phyloP scores from a whole-genome alignment of 2,329 filamentous ascomycete species.

The Penicillium capsulatum region DNA sequence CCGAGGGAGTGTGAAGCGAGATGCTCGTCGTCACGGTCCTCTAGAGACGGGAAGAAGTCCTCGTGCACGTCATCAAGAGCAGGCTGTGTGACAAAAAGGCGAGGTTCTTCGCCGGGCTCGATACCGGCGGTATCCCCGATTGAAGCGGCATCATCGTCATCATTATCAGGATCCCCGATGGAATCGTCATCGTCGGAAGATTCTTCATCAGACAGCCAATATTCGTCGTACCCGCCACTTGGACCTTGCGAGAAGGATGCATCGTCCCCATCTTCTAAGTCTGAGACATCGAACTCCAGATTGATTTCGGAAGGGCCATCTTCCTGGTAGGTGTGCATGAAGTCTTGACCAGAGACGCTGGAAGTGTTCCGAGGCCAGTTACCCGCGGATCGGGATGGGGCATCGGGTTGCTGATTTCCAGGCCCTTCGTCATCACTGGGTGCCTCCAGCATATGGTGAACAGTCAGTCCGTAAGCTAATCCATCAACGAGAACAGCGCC shows the following conservation, averaged over 20 bases:
- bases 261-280: conserved; percentile 49
- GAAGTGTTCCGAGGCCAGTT: conserved; percentile 28
- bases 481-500: conserved; percentile 82
- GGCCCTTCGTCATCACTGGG: conserved; percentile 53
- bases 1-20: conserved; percentile 76
- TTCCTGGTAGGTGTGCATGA: conserved; percentile 38
- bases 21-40: conserved; percentile 75
- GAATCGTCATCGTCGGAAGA: conserved; percentile 52
- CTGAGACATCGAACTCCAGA: conserved; percentile 51
- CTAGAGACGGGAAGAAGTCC: conserved; percentile 74
- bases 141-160: conserved; percentile 54
- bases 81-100: conserved; percentile 82
- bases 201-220: conserved; percentile 44
- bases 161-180: conserved; percentile 46
- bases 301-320: conserved; percentile 37
- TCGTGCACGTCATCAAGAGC: conserved; percentile 82
- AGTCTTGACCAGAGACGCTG: conserved; percentile 26
- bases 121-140: conserved; percentile 75
- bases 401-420: conserved; percentile 33
- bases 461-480: conserved; percentile 86
- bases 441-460: conserved; percentile 88
- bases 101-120: conserved; percentile 67
- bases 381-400: conserved; percentile 46
- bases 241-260: conserved; percentile 35
- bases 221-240: conserved; percentile 40